These are phyloP conservation scores for Coemansia sp. DNA, from an alignment of 192 early-diverging fungal genomes.

Conservation along the genomic window DNA sequence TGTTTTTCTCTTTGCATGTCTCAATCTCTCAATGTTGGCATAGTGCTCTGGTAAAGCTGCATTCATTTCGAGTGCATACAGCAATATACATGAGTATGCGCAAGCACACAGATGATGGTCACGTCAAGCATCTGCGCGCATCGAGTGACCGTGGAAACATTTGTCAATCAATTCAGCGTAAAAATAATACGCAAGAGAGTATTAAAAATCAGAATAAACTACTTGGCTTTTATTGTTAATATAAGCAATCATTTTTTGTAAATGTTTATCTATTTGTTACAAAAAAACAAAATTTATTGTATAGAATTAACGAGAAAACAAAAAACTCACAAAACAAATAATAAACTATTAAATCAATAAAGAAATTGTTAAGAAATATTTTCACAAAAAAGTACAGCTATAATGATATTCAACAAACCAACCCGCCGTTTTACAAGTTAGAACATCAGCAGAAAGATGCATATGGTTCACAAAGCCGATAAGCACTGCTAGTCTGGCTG, in stretches of 20 bases:
- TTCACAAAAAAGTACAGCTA: too few relatives aligned
- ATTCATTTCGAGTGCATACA: conserved; percentile 4
- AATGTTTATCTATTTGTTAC: not conserved
- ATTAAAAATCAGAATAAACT: not conserved
- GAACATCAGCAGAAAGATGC: too few relatives aligned
- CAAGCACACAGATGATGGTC: not conserved
- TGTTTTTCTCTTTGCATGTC: not conserved
- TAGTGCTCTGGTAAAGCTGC: not conserved
- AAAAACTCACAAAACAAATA: too few relatives aligned
- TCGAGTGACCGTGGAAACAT: not conserved
- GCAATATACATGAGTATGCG: not conserved
- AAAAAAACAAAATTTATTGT: not conserved
- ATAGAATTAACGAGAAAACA: too few relatives aligned
- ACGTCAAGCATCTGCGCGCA: conserved; percentile 1
- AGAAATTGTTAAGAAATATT: too few relatives aligned
- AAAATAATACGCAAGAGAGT: not conserved
- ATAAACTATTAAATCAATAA: too few relatives aligned
- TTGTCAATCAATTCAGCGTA: not conserved
- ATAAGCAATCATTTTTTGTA: too few relatives aligned
- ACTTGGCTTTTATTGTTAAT: too few relatives aligned
- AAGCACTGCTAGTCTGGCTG: too few relatives aligned
- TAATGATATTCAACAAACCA: too few relatives aligned
- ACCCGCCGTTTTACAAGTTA: too few relatives aligned
- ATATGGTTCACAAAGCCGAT: too few relatives aligned
- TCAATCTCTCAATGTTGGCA: not conserved